Percentiles rank a stretch among this genome's conserved stretches.
Conservation (phyloP, 1,284 basidiomycete genomes). For the Rhodotorula glutinis region DNA sequence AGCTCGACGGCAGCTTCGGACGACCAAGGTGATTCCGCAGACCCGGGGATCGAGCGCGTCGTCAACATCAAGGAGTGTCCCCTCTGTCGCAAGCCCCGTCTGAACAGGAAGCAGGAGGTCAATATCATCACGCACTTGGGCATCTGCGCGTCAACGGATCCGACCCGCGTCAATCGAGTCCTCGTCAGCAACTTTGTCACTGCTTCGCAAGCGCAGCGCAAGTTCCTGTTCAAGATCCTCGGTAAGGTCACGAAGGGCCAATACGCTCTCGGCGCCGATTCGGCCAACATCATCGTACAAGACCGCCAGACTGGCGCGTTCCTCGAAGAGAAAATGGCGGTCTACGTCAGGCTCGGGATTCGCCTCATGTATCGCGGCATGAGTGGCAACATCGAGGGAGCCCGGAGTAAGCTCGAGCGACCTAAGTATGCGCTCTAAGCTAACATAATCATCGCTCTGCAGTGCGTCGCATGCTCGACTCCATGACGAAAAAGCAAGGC, state of each 20-base stretch:
- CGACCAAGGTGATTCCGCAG: slow-evolving; percentile 1
- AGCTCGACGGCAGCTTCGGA: slow-evolving; percentile 10
- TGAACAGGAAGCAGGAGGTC: slow-evolving; percentile 81
- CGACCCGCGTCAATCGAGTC: slow-evolving; percentile 83
- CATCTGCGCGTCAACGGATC: slow-evolving; percentile 78
- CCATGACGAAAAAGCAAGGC: slow-evolving; percentile 90
- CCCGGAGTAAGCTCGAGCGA: slow-evolving; percentile 52
- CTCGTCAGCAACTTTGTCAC: slow-evolving; percentile 95
- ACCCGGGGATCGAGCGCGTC: slow-evolving; percentile 50
- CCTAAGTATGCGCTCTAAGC: neutral
- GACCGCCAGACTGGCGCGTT: slow-evolving; percentile 84
- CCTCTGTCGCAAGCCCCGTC: slow-evolving; percentile 79
- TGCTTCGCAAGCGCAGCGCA: slow-evolving; percentile 89
- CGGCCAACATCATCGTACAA: slow-evolving; percentile 91
- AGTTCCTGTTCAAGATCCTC: slow-evolving; percentile 77
- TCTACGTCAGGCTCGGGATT: slow-evolving; percentile 64
- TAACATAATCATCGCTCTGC: neutral
- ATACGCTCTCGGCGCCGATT: slow-evolving; percentile 87
- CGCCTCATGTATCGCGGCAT: slow-evolving; percentile 35
- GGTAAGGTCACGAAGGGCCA: slow-evolving; percentile 62
- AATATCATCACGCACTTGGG: slow-evolving; percentile 58
- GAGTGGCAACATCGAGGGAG: slow-evolving; percentile 83
- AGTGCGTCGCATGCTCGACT: slow-evolving; percentile 72
- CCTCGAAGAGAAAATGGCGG: slow-evolving; percentile 96
- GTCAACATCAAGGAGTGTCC: slow-evolving; percentile 95